Evolutionary conservation across 257 asterid genomes (phyloP).

Genomic region (Przewalskia tangutica): DNA sequence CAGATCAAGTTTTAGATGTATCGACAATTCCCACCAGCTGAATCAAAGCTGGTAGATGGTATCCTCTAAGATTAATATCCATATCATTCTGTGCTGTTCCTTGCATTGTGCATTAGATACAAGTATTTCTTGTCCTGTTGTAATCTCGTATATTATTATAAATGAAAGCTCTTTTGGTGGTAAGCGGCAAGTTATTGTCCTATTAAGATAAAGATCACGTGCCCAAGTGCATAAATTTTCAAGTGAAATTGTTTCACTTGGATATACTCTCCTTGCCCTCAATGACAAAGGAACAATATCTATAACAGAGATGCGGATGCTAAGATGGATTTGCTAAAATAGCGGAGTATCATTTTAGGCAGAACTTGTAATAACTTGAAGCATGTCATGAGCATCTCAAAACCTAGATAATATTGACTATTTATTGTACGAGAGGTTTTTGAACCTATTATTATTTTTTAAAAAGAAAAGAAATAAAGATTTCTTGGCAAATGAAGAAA

Average conservation of each 20-base stretch:
- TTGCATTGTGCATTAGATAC: too few relatives aligned
- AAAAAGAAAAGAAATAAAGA: not conserved
- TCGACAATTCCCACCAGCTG: not conserved
- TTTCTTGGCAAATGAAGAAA: not conserved
- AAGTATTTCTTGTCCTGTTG: not conserved
- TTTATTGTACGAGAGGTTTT: not conserved
- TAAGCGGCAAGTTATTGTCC: not conserved
- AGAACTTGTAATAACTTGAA: not conserved
- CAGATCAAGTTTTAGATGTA: not conserved
- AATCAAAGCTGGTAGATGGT: not conserved
- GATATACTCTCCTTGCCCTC: not conserved
- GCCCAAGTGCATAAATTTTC: not conserved
- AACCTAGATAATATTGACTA: too few relatives aligned
- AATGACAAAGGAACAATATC: not conserved
- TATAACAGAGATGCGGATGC: not conserved
- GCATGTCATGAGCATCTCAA: not conserved
- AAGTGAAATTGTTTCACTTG: not conserved
- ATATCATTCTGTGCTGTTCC: too few relatives aligned
- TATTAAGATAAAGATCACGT: not conserved
- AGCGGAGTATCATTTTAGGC: not conserved
- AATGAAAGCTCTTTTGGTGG: not conserved
- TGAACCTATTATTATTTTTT: not conserved
- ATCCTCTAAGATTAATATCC: not conserved
- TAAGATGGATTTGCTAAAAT: not conserved
- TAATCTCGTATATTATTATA: not conserved